phyloP scores from a whole-genome alignment of 2,329 filamentous ascomycete species.

The Drechslerella coelobrocha region DNA sequence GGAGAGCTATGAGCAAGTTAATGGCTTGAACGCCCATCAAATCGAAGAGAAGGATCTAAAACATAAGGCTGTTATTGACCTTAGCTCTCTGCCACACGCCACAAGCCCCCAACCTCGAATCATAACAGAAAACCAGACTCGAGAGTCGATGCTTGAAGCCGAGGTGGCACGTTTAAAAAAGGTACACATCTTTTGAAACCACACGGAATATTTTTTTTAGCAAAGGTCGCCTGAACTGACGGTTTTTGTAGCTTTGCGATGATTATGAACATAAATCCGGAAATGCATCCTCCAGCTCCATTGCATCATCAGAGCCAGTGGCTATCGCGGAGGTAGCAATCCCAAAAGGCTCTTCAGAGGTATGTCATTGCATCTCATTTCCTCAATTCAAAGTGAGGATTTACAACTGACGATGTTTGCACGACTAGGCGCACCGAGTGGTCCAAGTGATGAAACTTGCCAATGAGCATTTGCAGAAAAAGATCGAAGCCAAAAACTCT shows the following conservation, averaged over 20 bases:
- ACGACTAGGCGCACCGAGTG: conserved; percentile 35
- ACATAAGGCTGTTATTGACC: conserved; percentile 35
- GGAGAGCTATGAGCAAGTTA: conserved; percentile 43
- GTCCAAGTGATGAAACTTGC: conserved; percentile 47
- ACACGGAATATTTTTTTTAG: too few species aligned
- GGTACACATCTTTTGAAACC: too few species aligned
- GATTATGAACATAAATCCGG: conserved; percentile 32
- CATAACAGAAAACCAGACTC: conserved; percentile 18
- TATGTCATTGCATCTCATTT: conserved; percentile 2
- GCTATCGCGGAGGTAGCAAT: conserved; percentile 17
- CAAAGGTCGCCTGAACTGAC: too few species aligned
- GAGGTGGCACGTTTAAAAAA: conserved; percentile 45
- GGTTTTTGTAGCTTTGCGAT: conserved; percentile 45
- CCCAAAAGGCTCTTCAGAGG: conserved; percentile 24
- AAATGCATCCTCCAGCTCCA: conserved; percentile 32
- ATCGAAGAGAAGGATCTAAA: conserved; percentile 43
- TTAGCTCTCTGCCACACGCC: conserved; percentile 14
- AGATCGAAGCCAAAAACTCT: conserved; percentile 42
- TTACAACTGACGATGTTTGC: neutral
- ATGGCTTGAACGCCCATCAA: conserved; percentile 41
- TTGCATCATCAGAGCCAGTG: conserved; percentile 19
- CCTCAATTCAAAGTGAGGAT: neutral
- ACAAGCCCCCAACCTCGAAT: conserved; percentile 25
- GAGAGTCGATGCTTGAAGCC: conserved; percentile 38
- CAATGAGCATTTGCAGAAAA: conserved; percentile 47